Conservation (phyloP, 1,139 yeast genomes). For the Debaryomyces singareniensis region DNA sequence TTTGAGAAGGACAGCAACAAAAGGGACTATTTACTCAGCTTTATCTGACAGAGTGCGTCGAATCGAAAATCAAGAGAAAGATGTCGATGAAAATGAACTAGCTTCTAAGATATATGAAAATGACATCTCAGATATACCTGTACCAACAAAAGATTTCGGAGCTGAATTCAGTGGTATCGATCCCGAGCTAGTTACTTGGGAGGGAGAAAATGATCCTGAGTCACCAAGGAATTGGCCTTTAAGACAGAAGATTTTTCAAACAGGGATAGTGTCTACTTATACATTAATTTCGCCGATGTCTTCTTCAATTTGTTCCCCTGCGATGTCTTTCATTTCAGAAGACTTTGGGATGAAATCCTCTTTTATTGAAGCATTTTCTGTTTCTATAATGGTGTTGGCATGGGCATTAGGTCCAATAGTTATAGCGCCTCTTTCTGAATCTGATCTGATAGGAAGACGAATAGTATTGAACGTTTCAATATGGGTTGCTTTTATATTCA, state of each 20-base stretch:
- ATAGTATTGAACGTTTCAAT: conserved; percentile 46
- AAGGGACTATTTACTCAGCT: conserved; percentile 26
- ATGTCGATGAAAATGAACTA: conserved; percentile 7
- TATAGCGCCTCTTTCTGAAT: conserved; percentile 56
- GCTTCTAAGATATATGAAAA: conserved; percentile 1
- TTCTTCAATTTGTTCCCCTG: conserved; percentile 56
- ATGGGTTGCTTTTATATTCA: conserved; percentile 46
- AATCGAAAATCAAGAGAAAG: conserved; percentile 5
- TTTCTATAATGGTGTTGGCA: conserved; percentile 54
- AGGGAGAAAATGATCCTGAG: conserved; percentile 51
- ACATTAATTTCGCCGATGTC: conserved; percentile 55
- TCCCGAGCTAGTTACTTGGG: conserved; percentile 65
- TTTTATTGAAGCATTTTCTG: conserved; percentile 41
- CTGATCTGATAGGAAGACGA: conserved; percentile 44
- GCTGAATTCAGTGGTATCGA: conserved; percentile 45
- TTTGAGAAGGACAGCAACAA: conserved; percentile 28
- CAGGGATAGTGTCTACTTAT: conserved; percentile 45
- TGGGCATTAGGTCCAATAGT: conserved; percentile 60
- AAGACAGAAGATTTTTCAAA: conserved; percentile 33
- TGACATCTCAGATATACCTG: conserved; percentile 25
- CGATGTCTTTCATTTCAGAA: conserved; percentile 38
- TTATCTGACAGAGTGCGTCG: conserved; percentile 15
- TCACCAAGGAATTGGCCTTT: conserved; percentile 57
- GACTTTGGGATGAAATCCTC: conserved; percentile 32
- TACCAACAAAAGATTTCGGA: conserved; percentile 42